Evolutionary conservation across 1,139 yeast genomes (phyloP), one percentile per base, ranked within the genome.

Genomic region (Nakaseomyces bracarensis): DNA sequence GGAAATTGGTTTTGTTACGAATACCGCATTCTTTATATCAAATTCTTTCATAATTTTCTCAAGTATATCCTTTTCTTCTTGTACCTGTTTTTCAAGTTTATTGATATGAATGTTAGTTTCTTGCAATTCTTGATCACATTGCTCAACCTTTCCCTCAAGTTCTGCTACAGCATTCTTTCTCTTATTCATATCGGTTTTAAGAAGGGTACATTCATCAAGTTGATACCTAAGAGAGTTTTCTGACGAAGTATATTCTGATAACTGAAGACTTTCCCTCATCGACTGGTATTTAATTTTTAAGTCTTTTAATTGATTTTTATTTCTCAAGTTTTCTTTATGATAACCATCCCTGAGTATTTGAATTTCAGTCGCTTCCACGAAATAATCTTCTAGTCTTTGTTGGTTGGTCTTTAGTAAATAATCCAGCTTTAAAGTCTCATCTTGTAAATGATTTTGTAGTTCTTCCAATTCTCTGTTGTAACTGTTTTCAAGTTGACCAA

Each of bases 101-200:
- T 30, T 30, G n/a, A 30, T 30, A 30, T 30, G 21, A 5, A 3
- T 1, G 3, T 30, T 21, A 3, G 23, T 30, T 11, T 30, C 34
- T n/a, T 30, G 34, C 18, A 30, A 16, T n/a, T 16, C 34, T 7
- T 8, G n/a, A 18, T 30, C 34, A 30, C 34, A 30, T 30, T 30
- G 34, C 4, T 13, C 34, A 16, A 30, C 34, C 13, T 30, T 30
- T 9, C 18, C 34, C 11, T 30, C 34, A 3, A 30, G 22, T 18
- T 18, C 34, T 4, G 22, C 34, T 5, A 30, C 34, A 3, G 22
- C 18, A 2, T 30, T 22, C 11, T 30, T 30, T 11, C 8, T 30
- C 4, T 30, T 30, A 8, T 21, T 6, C 7, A 30, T 30, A 18
- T 30, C 34, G 4, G 22, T 30, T 11, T 18, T 30, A 8, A 30